phyloP scores from a whole-genome alignment of 2,329 filamentous ascomycete species.

The Phialophora tarda region DNA sequence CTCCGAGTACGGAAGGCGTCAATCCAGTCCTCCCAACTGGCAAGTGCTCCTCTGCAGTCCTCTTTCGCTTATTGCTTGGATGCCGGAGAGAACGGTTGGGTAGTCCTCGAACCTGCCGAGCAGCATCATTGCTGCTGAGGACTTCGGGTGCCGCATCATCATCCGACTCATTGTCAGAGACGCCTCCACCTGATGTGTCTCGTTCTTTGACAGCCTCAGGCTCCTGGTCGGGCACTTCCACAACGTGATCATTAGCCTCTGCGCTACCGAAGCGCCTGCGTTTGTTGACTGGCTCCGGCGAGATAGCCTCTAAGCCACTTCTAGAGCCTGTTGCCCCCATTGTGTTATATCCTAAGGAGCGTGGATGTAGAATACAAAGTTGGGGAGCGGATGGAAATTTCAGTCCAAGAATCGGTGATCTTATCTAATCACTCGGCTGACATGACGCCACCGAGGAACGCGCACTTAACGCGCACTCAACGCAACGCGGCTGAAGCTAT shows the following conservation, averaged over 20 bases:
- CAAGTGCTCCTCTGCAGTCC: not conserved
- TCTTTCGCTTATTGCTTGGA: constrained; percentile 10
- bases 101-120: constrained; percentile 3
- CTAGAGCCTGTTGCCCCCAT: constrained; percentile 33
- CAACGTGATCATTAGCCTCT: constrained; percentile 19
- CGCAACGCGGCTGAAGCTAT: not conserved
- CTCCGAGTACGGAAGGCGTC: not conserved
- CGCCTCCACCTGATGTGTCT: constrained; percentile 1
- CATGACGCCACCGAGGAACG: too few species aligned
- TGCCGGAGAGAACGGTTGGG: not conserved
- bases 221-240: not conserved
- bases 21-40: not conserved
- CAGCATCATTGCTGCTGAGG: constrained; percentile 22
- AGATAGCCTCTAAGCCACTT: not conserved
- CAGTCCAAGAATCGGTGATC: not conserved
- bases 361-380: too few species aligned
- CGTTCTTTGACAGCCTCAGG: not conserved
- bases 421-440: constrained; percentile 14
- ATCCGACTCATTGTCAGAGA: constrained; percentile 13
- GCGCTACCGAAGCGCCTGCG: constrained; percentile 31
- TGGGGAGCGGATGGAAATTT: not conserved
- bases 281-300: constrained; percentile 13
- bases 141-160: constrained; percentile 31
- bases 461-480: too few species aligned
- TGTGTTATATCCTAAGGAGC: not conserved